A percentile compares a stretch with the other conserved stretches of the same genome.
Evolutionary conservation across 1,284 basidiomycete genomes (phyloP).

Genomic region (Apiotrichum brassicae): DNA sequence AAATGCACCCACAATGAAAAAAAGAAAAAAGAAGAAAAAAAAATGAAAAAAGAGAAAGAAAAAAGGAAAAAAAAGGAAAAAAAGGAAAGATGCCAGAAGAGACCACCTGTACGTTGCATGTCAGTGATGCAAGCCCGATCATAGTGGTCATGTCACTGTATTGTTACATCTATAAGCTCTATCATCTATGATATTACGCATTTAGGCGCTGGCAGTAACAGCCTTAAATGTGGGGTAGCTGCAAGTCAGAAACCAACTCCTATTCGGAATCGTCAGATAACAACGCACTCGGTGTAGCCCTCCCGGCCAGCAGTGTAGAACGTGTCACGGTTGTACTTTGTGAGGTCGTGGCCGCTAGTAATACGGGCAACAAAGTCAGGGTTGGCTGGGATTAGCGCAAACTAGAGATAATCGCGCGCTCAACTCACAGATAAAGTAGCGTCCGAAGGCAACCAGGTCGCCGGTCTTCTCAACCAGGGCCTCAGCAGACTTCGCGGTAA

Average conservation of each 20-base stretch:
- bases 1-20: no score
- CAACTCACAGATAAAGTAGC: conserved; percentile 52
- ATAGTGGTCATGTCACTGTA: no score
- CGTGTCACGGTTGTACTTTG: conserved; percentile 37
- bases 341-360: conserved; percentile 33
- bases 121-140: no score
- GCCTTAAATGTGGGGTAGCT: conserved; percentile 4
- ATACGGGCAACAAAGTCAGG: conserved; percentile 56
- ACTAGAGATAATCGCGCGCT: no score
- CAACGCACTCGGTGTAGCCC: conserved; percentile 26
- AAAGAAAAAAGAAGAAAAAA: no score
- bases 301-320: conserved; percentile 25
- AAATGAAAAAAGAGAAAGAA: no score
- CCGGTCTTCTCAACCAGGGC: conserved; percentile 36
- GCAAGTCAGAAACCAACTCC: neutral
- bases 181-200: no score
- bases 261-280: no score
- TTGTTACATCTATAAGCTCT: no score
- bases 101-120: conserved; percentile 30
- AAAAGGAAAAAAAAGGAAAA: no score
- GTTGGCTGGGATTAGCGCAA: no score
- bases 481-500: conserved; percentile 28
- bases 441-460: conserved; percentile 51
- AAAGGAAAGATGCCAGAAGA: conserved; percentile 4
- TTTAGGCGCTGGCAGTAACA: no score